Evolutionary conservation across 495 filamentous ascomycete genomes (phyloP).

Genomic region (Baudoinia panamericana): DNA sequence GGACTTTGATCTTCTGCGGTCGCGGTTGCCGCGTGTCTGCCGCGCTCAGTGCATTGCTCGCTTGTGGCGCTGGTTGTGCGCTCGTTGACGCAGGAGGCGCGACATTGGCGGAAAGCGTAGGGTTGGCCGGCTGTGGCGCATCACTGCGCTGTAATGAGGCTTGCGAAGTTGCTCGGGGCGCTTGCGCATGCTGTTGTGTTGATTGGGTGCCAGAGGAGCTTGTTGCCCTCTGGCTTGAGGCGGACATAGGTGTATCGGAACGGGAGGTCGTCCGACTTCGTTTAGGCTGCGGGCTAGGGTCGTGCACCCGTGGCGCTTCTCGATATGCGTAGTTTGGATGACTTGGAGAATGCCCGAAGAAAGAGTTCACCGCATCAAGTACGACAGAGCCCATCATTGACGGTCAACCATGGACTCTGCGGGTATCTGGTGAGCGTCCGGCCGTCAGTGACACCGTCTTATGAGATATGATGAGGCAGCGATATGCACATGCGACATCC

Average conservation of each 20-base stretch:
- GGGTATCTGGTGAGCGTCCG: slow-evolving; percentile 1
- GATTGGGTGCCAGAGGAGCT: slow-evolving; percentile 13
- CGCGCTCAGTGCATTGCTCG: neutral
- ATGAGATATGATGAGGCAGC: too few species aligned
- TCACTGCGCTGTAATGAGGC: slow-evolving; percentile 1
- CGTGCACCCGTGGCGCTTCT: slow-evolving; percentile 12
- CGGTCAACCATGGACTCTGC: neutral
- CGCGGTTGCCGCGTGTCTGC: slow-evolving; percentile 3
- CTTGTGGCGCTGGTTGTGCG: neutral
- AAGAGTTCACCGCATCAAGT: slow-evolving; percentile 36
- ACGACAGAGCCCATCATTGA: slow-evolving; percentile 38
- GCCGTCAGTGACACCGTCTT: neutral
- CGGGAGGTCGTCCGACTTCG: slow-evolving; percentile 11
- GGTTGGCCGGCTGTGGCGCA: slow-evolving; percentile 2
- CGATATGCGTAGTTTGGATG: slow-evolving; percentile 16
- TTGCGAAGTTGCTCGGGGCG: slow-evolving; percentile 1
- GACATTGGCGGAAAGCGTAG: neutral
- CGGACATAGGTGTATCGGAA: slow-evolving; percentile 18
- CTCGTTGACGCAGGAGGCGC: neutral
- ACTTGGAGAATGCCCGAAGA: slow-evolving; percentile 24
- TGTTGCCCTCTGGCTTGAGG: slow-evolving; percentile 13
- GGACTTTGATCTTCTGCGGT: slow-evolving; percentile 65
- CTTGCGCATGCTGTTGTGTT: slow-evolving; percentile 11
- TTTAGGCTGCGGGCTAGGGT: slow-evolving; percentile 4
- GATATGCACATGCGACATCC: too few species aligned